Evolutionary conservation across 768 basidiomycete species (phyloP).

Genomic region (Russula olivacea): DNA sequence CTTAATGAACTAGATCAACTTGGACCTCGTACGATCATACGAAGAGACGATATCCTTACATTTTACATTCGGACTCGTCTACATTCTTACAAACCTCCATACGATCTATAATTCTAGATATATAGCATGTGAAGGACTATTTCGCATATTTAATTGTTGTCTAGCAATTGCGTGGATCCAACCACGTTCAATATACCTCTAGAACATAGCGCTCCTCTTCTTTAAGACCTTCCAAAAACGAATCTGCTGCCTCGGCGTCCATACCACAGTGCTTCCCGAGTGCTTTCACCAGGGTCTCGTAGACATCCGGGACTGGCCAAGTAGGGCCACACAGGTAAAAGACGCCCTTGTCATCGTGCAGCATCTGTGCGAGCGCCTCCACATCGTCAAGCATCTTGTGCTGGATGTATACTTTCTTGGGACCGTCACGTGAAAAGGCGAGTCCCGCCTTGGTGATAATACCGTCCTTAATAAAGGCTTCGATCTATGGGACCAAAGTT

Average conservation of each 20-base stretch:
- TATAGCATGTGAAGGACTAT: not conserved
- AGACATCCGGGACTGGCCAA: constrained; percentile 99
- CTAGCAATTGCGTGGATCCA: not conserved
- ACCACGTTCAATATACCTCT: constrained; percentile 50
- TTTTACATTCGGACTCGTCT: not conserved
- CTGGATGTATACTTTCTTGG: constrained; percentile 95
- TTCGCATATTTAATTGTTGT: not conserved
- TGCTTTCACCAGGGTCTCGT: constrained; percentile 82
- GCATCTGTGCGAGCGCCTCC: constrained; percentile 63
- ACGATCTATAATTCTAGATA: not conserved
- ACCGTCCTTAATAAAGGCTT: constrained; percentile 82
- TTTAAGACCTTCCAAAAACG: constrained; percentile 83
- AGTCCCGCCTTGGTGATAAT: constrained; percentile 87
- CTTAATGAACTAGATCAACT: not conserved
- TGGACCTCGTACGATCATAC: not conserved
- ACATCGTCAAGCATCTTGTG: constrained; percentile 96
- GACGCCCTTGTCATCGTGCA: constrained; percentile 66
- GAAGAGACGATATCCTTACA: not conserved
- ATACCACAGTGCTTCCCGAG: constrained; percentile 66
- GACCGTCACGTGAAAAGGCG: constrained; percentile 93
- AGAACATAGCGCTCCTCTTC: constrained; percentile 97
- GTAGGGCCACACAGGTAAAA: constrained; percentile 99
- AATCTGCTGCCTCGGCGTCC: constrained; percentile 60
- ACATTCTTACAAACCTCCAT: not conserved
- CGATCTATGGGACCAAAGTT: constrained; percentile 42